phyloP scores from a whole-genome alignment of 805 yeast genomes.

The Metschnikowia colocasiae region DNA sequence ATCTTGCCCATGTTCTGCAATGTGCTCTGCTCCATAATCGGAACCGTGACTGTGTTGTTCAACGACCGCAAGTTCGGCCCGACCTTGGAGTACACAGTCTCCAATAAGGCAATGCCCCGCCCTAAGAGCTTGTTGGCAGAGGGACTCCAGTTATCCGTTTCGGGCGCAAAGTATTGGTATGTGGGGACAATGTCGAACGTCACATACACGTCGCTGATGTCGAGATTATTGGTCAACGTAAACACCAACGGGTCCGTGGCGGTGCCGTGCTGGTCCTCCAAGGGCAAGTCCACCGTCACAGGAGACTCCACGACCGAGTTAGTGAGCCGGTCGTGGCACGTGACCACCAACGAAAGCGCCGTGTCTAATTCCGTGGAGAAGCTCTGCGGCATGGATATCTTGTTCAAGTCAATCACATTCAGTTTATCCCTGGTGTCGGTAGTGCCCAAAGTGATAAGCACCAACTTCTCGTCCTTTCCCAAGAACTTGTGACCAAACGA shows the following conservation, averaged over 20 bases:
- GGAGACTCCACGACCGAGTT: slow-evolving; percentile 47
- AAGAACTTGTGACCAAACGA: slow-evolving; percentile 83
- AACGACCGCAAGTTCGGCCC: slow-evolving; percentile 67
- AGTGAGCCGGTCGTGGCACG: slow-evolving; percentile 31
- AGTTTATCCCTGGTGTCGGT: slow-evolving; percentile 64
- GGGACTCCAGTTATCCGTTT: slow-evolving; percentile 3
- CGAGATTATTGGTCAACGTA: slow-evolving; percentile 46
- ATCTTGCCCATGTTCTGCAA: slow-evolving; percentile 75
- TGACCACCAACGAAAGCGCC: slow-evolving; percentile 70
- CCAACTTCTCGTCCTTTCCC: slow-evolving; percentile 57
- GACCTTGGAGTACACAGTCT: slow-evolving; percentile 58
- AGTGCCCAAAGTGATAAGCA: slow-evolving; percentile 83
- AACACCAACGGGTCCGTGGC: slow-evolving; percentile 76
- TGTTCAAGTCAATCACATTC: slow-evolving; percentile 63
- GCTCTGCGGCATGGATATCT: slow-evolving; percentile 71
- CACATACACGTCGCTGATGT: slow-evolving; percentile 52
- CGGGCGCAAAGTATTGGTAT: slow-evolving; percentile 45
- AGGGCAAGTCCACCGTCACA: slow-evolving; percentile 69
- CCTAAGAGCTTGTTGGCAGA: slow-evolving; percentile 48
- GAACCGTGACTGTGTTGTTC: slow-evolving; percentile 62
- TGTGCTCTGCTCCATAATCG: slow-evolving; percentile 68
- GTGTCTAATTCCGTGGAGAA: slow-evolving; percentile 85
- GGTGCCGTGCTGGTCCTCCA: slow-evolving; percentile 69
- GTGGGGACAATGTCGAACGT: slow-evolving; percentile 90
- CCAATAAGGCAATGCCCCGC: slow-evolving; percentile 74